phyloP scores from a whole-genome alignment of 2,329 filamentous ascomycete genomes.

The Penicillium sp. region DNA sequence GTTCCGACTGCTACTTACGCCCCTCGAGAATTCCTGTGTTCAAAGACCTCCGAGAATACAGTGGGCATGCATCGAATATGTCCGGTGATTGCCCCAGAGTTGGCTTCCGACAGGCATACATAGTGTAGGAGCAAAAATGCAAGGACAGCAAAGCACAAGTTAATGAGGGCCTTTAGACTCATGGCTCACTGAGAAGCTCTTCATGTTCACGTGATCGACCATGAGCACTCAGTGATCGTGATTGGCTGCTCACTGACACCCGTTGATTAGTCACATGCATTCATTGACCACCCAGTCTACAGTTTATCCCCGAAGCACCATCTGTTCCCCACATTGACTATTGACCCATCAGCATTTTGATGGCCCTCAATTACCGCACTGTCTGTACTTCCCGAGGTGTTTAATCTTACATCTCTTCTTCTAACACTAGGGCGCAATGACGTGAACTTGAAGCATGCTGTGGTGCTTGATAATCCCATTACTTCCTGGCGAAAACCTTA shows the following conservation, averaged over 20 bases:
- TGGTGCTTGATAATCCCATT: too few species aligned
- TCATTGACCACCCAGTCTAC: background rate
- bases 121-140: too few species aligned
- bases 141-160: background rate
- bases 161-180: background rate
- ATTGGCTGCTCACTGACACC: background rate
- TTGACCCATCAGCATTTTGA: background rate
- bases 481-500: too few species aligned
- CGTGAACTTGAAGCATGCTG: too few species aligned
- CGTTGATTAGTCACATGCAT: background rate
- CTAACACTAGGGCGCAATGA: too few species aligned
- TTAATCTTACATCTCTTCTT: background rate
- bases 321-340: background rate
- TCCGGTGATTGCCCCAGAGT: too few species aligned
- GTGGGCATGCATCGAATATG: too few species aligned
- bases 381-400: background rate
- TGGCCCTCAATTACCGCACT: background rate
- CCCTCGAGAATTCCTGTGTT: too few species aligned
- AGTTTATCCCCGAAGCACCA: background rate
- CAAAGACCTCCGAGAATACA: too few species aligned
- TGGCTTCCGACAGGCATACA: background rate
- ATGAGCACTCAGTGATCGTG: background rate
- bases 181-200: background rate
- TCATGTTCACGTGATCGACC: background rate
- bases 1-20: too few species aligned